phyloP scores from a whole-genome alignment of 306 rosid species.

The Astragalus glycyphyllos region DNA sequence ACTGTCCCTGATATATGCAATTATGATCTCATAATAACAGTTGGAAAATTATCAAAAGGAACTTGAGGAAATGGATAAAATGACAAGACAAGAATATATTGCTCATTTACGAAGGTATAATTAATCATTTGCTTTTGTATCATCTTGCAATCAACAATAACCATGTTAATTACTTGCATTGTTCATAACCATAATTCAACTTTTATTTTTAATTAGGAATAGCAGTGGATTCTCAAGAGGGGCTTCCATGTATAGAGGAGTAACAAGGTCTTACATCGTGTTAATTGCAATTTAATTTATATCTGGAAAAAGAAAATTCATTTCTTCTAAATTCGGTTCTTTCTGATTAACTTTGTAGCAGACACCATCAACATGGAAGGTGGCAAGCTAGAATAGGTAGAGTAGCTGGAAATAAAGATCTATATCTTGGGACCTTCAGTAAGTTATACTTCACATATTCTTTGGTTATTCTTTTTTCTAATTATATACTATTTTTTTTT shows the following conservation, averaged over 20 bases:
- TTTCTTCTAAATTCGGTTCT: conserved; percentile 13
- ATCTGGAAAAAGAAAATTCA: neutral
- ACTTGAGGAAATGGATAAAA: conserved; percentile 79
- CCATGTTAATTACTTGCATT: conserved; percentile 8
- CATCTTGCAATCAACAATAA: neutral
- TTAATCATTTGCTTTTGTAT: conserved; percentile 13
- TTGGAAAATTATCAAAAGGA: conserved; percentile 76
- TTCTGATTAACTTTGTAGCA: conserved; percentile 47
- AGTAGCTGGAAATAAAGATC: conserved; percentile 96
- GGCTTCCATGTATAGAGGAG: conserved; percentile 92
- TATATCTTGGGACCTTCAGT: conserved; percentile 94
- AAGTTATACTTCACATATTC: conserved; percentile 43
- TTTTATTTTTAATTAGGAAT: conserved; percentile 60
- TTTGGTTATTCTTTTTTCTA: neutral
- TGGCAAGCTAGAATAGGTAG: conserved; percentile 98
- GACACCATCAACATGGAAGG: conserved; percentile 96
- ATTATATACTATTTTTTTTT: neutral
- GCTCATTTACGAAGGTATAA: conserved; percentile 85
- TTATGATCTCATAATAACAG: conserved; percentile 48
- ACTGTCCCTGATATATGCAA: conserved; percentile 15
- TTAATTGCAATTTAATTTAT: conserved; percentile 16
- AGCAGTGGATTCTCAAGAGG: conserved; percentile 98
- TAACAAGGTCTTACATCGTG: conserved; percentile 71
- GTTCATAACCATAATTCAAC: conserved; percentile 3
- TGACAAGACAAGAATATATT: conserved; percentile 86